Percentiles rank a stretch among this genome's conserved stretches.
phyloP scores from a whole-genome alignment of 345 rosid species.

The Tarenaya hassleriana region DNA sequence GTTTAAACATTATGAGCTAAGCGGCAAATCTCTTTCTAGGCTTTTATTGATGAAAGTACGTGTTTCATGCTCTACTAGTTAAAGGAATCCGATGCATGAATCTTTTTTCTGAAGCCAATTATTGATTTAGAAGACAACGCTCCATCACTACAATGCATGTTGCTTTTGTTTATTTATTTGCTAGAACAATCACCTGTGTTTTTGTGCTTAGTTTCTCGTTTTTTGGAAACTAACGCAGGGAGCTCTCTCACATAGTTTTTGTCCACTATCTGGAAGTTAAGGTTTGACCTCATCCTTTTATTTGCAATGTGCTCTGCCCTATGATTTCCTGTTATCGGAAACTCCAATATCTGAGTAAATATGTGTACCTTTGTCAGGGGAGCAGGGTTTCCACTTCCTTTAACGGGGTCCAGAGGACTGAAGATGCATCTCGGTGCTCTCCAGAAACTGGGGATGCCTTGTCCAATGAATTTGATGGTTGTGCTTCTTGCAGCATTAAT shows the following conservation, averaged over 20 bases:
- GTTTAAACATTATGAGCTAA: too few relatives aligned
- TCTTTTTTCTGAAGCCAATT: too few relatives aligned
- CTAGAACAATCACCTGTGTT: neutral
- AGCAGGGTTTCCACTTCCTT: constrained; percentile 49
- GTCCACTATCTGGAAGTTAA: constrained; percentile 90
- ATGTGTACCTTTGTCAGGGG: constrained; percentile 70
- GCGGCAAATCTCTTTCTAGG: neutral
- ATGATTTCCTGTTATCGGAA: neutral
- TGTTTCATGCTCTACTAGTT: neutral
- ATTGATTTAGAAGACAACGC: neutral
- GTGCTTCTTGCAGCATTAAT: constrained; percentile 45
- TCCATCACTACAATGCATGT: too few relatives aligned
- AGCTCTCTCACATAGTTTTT: constrained; percentile 74
- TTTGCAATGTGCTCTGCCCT: neutral
- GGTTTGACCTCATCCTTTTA: constrained; percentile 36
- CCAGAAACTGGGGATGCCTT: constrained; percentile 41
- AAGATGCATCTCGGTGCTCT: constrained; percentile 36
- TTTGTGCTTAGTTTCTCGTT: constrained; percentile 20
- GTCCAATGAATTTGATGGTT: constrained; percentile 45
- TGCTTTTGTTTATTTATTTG: neutral
- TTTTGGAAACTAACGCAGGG: constrained; percentile 46
- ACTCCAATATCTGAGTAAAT: neutral
- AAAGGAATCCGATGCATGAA: too few relatives aligned
- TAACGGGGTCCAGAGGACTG: constrained; percentile 45
- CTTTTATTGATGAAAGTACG: neutral